These are phyloP conservation scores for Stagonosporopsis rhizophila DNA, from an alignment of 2,329 filamentous ascomycete genomes.

Conservation along the genomic window DNA sequence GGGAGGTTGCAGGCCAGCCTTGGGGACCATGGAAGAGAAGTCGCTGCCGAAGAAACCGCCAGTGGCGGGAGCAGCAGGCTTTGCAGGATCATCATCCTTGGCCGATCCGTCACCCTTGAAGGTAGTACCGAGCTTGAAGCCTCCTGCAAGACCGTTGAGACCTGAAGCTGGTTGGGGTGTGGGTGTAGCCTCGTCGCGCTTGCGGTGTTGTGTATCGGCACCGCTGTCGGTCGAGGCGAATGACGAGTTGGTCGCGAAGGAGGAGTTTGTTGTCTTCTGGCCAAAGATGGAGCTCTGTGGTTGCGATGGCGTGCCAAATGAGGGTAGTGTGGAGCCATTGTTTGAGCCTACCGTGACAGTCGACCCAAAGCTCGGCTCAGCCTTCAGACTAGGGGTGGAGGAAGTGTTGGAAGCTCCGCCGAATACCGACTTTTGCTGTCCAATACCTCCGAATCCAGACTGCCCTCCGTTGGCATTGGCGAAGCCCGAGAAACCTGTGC, in stretches of 20 bases:
- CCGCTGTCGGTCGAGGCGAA: conserved; percentile 37
- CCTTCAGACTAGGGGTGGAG: conserved; percentile 30
- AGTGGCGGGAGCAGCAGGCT: conserved; percentile 53
- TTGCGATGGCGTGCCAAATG: conserved; percentile 42
- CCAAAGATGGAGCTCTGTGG: conserved; percentile 20
- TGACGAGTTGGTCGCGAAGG: conserved; percentile 39
- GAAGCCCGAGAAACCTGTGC: conserved; percentile 45
- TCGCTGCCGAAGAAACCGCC: conserved; percentile 66
- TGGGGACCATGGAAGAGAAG: conserved; percentile 66
- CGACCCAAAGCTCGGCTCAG: conserved; percentile 51
- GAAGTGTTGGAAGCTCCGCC: conserved; percentile 22
- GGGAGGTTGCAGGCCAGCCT: conserved; percentile 40
- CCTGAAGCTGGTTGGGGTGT: conserved; percentile 38
- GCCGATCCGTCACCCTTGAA: conserved; percentile 70
- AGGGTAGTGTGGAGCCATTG: conserved; percentile 42
- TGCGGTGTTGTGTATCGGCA: conserved; percentile 21
- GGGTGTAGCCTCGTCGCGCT: conserved; percentile 46
- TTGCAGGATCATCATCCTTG: conserved; percentile 67
- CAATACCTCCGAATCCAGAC: conserved; percentile 44
- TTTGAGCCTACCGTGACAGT: conserved; percentile 50
- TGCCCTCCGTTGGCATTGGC: conserved; percentile 22
- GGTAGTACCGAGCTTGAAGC: conserved; percentile 72
- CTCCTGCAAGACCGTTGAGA: conserved; percentile 46
- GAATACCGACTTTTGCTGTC: conserved; percentile 43
- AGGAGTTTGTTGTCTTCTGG: not conserved